phyloP scores from a whole-genome alignment of 495 filamentous ascomycete genomes.

The Pyrenopolyporus hunteri region DNA sequence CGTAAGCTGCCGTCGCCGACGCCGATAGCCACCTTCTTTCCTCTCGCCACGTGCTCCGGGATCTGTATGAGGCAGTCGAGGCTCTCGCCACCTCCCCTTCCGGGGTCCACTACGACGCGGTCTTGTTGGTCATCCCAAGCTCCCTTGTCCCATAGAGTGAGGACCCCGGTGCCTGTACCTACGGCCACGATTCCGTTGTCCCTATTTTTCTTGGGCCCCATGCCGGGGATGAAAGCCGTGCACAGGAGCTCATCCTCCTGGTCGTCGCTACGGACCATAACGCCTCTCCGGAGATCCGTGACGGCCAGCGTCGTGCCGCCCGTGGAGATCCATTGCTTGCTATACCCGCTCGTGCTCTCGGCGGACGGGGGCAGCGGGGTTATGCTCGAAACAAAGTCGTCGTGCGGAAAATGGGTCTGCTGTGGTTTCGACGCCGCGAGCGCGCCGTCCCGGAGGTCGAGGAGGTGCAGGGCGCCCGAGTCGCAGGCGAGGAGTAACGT shows the following conservation, averaged over 20 bases:
- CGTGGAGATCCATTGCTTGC: conserved; percentile 91
- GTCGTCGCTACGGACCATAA: conserved; percentile 85
- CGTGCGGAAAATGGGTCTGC: conserved; percentile 83
- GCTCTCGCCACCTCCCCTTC: conserved; percentile 65
- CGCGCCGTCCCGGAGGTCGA: conserved; percentile 79
- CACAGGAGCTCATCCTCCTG: conserved; percentile 92
- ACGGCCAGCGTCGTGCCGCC: conserved; percentile 89
- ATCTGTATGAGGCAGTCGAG: conserved; percentile 72
- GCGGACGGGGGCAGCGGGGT: conserved; percentile 79
- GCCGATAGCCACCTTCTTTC: conserved; percentile 74
- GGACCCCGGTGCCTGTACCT: conserved; percentile 76
- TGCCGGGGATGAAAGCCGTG: conserved; percentile 73
- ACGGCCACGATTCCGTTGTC: conserved; percentile 79
- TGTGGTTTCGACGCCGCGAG: conserved; percentile 64
- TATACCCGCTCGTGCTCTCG: conserved; percentile 79
- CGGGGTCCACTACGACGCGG: conserved; percentile 72
- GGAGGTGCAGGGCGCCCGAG: conserved; percentile 85
- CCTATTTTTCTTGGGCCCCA: conserved; percentile 61
- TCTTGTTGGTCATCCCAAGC: conserved; percentile 95
- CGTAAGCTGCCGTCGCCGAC: conserved; percentile 71
- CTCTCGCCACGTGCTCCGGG: conserved; percentile 67
- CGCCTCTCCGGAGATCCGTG: conserved; percentile 82
- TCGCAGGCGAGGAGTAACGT: conserved; percentile 91
- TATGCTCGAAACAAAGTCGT: conserved; percentile 90
- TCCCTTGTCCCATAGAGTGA: conserved; percentile 93